Evolutionary conservation across 2,329 filamentous ascomycete species (phyloP), one percentile per base, ranked within the genome.

Genomic region (Xylariaceae sp.): DNA sequence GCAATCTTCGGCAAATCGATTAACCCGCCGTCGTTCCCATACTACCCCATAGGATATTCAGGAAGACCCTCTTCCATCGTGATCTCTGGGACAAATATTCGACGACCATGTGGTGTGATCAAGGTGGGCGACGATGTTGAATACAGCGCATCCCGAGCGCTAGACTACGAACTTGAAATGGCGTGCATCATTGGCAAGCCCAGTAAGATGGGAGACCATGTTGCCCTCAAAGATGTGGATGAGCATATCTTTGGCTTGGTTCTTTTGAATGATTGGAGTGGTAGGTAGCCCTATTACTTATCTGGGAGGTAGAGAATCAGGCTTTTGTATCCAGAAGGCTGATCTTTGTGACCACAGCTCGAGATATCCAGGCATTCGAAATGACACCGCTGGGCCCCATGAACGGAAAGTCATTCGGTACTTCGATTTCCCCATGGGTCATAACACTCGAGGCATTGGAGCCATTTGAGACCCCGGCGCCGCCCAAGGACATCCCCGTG

Each of bases 201-300:
- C 0, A 54, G 65, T 9, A 44, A 52, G 0, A 48, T 64, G n/a
- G 62, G 65, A 2, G 47, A 68, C 32, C 55, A 59, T 0, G 45
- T 76, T 1, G 50, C 56, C 0, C 60, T 67, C 0, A 69, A 67
- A 16, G 70, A 76, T 22, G 74, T 78, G 0, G 68, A 76, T 6
- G 67, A 77, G 0, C 75, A 83, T 48, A 77, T 83, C 13, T 83
- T 83, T 54, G 79, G 80, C 0, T 64, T 81, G n/a, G 72, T 79
- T 1, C 59, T 84, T 29, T 52, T 83, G 11, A 83, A 83, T 47
- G 79, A 83, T 47, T 84, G 79, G 79, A 68, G 61, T 51, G 66
- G 63, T 64, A 43, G 53, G 59, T 56, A 15, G 26, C 19, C 28
- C 4, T 3, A 18, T 29, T 26, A 33, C 8, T 9, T 17, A 11